Conservation (phyloP, 257 asterid genomes). For the Solanum etuberosum region DNA sequence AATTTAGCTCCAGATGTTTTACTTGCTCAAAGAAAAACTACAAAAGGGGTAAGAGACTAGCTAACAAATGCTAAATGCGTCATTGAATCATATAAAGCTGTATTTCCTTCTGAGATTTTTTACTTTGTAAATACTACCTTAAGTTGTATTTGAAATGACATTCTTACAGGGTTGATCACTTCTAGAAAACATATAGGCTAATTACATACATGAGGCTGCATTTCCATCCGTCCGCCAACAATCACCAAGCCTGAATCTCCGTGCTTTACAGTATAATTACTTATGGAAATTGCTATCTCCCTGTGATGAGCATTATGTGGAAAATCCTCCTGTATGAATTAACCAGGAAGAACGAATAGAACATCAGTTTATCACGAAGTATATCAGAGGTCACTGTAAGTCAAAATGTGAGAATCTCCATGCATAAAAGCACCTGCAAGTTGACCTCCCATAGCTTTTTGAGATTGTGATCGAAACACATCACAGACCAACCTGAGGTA, state of each 20-base stretch:
- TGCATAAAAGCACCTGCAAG: constrained; percentile 51
- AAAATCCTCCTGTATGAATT: constrained; percentile 62
- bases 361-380: neutral
- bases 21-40: neutral
- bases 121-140: neutral
- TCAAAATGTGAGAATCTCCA: neutral
- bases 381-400: neutral
- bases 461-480: constrained; percentile 99
- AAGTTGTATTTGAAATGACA: neutral
- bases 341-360: constrained; percentile 8
- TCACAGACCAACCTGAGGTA: constrained; percentile 91
- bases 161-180: neutral
- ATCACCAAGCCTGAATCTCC: constrained; percentile 91
- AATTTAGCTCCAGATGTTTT: neutral
- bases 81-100: neutral
- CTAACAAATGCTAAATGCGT: neutral
- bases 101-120: neutral
- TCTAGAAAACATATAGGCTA: constrained; percentile 1
- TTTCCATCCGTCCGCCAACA: constrained; percentile 98
- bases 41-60: neutral
- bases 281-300: constrained; percentile 79
- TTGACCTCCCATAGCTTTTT: constrained; percentile 89
- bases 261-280: constrained; percentile 84
- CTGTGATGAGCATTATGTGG: constrained; percentile 97
- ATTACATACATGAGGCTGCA: constrained; percentile 81